Conservation (phyloP, 2,329 filamentous ascomycete species). For the Balansia obtecta region DNA sequence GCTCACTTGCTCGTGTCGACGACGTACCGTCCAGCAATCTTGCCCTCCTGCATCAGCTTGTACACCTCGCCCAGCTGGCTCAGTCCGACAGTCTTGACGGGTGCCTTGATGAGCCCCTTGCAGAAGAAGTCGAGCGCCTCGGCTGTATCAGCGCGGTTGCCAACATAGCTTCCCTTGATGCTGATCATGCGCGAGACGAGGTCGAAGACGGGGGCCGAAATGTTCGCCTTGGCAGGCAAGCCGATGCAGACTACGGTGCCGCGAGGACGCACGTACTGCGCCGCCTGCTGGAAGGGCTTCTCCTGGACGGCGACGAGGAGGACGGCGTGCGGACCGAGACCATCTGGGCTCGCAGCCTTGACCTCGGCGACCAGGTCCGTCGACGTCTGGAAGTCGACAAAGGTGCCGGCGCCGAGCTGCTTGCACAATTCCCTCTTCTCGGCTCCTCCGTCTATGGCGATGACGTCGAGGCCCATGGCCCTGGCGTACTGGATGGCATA, state of each 20-base stretch:
- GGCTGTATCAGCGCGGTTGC: conserved; percentile 75
- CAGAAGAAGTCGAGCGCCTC: conserved; percentile 88
- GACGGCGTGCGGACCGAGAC: conserved; percentile 76
- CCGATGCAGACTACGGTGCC: conserved; percentile 84
- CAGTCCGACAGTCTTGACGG: conserved; percentile 75
- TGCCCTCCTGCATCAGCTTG: conserved; percentile 56
- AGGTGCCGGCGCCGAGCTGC: conserved; percentile 57
- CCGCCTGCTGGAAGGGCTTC: conserved; percentile 91
- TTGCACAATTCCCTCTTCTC: conserved; percentile 66
- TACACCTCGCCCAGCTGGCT: conserved; percentile 72
- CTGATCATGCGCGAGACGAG: conserved; percentile 81
- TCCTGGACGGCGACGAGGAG: conserved; percentile 77
- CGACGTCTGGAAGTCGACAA: conserved; percentile 67
- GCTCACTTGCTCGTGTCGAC: conserved; percentile 54
- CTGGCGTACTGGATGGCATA: conserved; percentile 78
- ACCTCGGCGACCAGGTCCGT: conserved; percentile 76
- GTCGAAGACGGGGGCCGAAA: conserved; percentile 79
- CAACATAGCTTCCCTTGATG: conserved; percentile 90
- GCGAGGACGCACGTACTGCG: conserved; percentile 71
- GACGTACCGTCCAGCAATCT: conserved; percentile 69
- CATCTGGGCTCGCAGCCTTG: conserved; percentile 66
- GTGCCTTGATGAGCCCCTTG: conserved; percentile 72
- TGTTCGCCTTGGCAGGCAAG: conserved; percentile 65
- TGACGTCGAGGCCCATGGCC: conserved; percentile 72
- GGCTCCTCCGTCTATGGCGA: conserved; percentile 73